A percentile compares a stretch with the other conserved stretches of the same genome.
phyloP scores from a whole-genome alignment of 2,329 filamentous ascomycete genomes.

The Microdochium nivale region DNA sequence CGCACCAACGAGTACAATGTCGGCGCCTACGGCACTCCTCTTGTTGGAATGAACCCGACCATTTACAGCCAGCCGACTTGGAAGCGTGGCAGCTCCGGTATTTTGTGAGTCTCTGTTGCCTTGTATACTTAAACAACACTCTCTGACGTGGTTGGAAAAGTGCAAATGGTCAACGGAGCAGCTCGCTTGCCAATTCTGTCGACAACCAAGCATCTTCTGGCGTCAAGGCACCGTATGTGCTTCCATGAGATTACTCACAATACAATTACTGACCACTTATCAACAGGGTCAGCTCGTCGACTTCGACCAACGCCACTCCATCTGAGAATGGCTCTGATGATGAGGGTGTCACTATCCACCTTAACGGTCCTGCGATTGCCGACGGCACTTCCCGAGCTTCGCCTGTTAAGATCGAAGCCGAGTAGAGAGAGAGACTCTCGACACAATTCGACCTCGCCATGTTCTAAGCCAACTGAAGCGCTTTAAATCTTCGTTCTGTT shows the following conservation, averaged over 20 bases:
- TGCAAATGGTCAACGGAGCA: constrained; percentile 3
- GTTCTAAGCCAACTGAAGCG: not conserved
- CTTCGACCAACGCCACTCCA: constrained; percentile 27
- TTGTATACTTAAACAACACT: not conserved
- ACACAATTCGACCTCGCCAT: not conserved
- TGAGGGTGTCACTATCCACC: constrained; percentile 45
- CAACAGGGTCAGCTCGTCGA: constrained; percentile 30
- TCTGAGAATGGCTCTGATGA: constrained; percentile 39
- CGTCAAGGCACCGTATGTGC: not conserved
- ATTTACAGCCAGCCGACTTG: constrained; percentile 32
- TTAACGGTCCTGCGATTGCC: constrained; percentile 35
- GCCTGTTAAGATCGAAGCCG: constrained; percentile 33
- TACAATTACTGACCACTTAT: constrained; percentile 16
- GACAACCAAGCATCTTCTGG: not conserved
- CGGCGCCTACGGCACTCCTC: constrained; percentile 56
- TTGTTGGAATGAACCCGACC: constrained; percentile 46
- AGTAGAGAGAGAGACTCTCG: not conserved
- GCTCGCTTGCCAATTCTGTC: not conserved
- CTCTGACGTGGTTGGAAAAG: constrained; percentile 7
- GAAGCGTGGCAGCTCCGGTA: constrained; percentile 20
- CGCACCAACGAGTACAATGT: constrained; percentile 92
- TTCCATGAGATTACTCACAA: not conserved
- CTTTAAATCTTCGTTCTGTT: not conserved
- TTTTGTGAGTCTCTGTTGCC: constrained; percentile 3
- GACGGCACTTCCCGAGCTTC: constrained; percentile 39